Conservation (phyloP, 805 yeast species). For the Saturnispora dispora region DNA sequence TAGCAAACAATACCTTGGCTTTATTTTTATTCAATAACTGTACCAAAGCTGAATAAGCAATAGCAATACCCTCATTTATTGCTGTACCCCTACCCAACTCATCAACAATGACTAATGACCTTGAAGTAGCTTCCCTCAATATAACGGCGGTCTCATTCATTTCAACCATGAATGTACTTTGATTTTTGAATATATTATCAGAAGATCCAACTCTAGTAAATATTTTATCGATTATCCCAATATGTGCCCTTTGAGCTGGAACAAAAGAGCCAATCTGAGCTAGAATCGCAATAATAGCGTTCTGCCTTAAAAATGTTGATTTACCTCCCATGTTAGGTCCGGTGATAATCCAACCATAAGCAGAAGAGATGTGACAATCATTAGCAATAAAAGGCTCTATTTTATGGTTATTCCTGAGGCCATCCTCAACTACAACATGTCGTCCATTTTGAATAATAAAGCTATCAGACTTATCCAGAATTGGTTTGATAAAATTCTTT, state of each 20-base stretch:
- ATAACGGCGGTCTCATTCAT: constrained; percentile 79
- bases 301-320: constrained; percentile 65
- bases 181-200: constrained; percentile 68
- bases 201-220: constrained; percentile 80
- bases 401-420: constrained; percentile 35
- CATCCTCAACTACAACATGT: constrained; percentile 80
- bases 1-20: constrained; percentile 79
- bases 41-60: constrained; percentile 68
- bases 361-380: constrained; percentile 28
- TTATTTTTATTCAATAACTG: constrained; percentile 45
- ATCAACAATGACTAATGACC: constrained; percentile 71
- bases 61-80: constrained; percentile 72
- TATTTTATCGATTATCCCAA: constrained; percentile 70
- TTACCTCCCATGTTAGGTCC: constrained; percentile 92
- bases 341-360: constrained; percentile 52
- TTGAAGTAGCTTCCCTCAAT: constrained; percentile 50
- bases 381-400: constrained; percentile 40
- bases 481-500: constrained; percentile 57
- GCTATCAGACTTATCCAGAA: constrained; percentile 37
- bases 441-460: constrained; percentile 58
- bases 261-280: constrained; percentile 70
- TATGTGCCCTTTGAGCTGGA: constrained; percentile 53
- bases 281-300: constrained; percentile 58
- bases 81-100: constrained; percentile 91
- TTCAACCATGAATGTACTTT: constrained; percentile 90